These are phyloP conservation scores for Colletotrichum graminicola DNA, from an alignment of 2,329 filamentous ascomycete species.

Conservation along the genomic window DNA sequence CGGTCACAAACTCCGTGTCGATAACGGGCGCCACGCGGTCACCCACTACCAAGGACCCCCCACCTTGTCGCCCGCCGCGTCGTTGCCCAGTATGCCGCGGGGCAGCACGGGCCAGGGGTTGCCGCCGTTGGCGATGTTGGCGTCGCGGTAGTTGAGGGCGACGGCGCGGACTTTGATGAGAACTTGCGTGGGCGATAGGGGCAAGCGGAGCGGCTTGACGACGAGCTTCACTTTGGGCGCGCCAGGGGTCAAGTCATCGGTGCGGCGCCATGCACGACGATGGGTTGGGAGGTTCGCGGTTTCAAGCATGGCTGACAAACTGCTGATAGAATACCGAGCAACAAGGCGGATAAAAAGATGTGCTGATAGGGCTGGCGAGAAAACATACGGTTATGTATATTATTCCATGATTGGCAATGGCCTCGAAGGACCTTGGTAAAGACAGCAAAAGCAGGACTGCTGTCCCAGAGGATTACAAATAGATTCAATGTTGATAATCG, in stretches of 20 bases:
- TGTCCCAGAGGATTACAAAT: neutral
- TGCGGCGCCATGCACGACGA: neutral
- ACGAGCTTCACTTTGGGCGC: neutral
- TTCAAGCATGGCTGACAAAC: neutral
- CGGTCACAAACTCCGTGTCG: neutral
- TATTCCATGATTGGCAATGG: rapidly evolving
- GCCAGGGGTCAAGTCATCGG: neutral
- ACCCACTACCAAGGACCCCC: neutral
- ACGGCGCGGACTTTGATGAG: constrained; percentile 51
- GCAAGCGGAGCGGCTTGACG: neutral
- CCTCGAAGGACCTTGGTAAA: neutral
- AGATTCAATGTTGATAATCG: neutral
- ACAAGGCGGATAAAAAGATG: neutral
- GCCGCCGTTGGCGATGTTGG: constrained; percentile 53
- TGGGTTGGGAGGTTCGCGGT: neutral
- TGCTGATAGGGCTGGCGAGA: neutral
- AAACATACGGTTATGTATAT: neutral
- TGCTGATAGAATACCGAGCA: neutral
- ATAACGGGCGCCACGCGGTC: neutral
- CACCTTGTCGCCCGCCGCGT: neutral
- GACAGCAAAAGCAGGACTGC: neutral
- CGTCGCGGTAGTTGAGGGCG: constrained; percentile 52
- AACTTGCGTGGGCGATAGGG: constrained; percentile 46
- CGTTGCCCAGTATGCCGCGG: neutral
- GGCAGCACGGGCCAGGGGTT: constrained; percentile 56